Percentiles rank a stretch among this genome's conserved stretches.
Conservation (phyloP, 2,329 filamentous ascomycete genomes). For the Neofusicoccum umdonicola region DNA sequence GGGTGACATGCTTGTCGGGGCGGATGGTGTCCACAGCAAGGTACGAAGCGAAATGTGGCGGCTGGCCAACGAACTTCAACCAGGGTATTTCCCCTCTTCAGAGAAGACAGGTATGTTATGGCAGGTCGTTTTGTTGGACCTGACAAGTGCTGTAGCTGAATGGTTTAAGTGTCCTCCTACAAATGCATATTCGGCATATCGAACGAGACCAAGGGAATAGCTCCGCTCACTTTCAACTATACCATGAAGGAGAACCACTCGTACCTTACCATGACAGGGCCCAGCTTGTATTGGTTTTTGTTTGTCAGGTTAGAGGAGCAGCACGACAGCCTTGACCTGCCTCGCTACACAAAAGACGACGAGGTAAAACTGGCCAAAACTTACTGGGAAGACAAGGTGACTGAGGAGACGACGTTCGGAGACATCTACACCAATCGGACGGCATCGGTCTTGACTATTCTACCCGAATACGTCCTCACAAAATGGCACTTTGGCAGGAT, state of each 20-base stretch:
- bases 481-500: neutral
- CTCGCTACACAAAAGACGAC: neutral
- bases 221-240: too few species aligned
- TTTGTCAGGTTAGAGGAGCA: neutral
- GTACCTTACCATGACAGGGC: too few species aligned
- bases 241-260: too few species aligned
- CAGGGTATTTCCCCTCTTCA: too few species aligned
- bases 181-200: too few species aligned
- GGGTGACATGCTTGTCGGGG: slow-evolving; percentile 13
- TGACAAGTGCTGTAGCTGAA: too few species aligned
- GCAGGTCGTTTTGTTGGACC: too few species aligned
- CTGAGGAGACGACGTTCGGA: neutral
- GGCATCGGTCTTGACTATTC: neutral
- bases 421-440: neutral
- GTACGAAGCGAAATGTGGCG: slow-evolving; percentile 15
- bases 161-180: too few species aligned
- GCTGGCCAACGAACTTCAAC: slow-evolving; percentile 15
- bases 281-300: neutral
- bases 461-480: neutral
- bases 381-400: neutral
- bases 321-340: neutral
- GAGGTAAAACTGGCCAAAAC: neutral
- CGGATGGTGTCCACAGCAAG: slow-evolving; percentile 13
- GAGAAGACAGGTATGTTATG: too few species aligned
- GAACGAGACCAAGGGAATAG: too few species aligned